These are phyloP conservation scores for Aureobasidium sp. DNA, from an alignment of 2,329 filamentous ascomycete species.

Conservation along the genomic window DNA sequence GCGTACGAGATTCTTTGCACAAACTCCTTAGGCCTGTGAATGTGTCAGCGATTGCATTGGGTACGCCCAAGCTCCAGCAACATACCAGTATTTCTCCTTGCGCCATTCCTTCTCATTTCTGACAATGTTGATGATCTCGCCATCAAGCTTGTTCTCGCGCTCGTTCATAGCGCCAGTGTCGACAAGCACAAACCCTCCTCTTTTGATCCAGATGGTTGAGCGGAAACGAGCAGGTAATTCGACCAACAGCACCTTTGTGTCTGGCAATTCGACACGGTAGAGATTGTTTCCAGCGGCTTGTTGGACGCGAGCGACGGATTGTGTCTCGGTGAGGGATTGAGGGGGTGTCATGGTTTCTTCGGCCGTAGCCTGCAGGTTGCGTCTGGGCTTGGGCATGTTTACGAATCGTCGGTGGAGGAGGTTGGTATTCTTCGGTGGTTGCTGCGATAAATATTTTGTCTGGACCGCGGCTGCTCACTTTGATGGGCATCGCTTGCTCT, in stretches of 20 bases:
- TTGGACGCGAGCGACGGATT: slow-evolving; percentile 67
- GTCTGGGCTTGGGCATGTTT: slow-evolving; percentile 65
- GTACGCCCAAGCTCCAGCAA: too few species aligned
- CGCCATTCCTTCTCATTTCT: slow-evolving; percentile 87
- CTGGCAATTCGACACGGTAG: slow-evolving; percentile 69
- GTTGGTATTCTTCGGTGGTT: neutral
- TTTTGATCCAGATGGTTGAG: slow-evolving; percentile 88
- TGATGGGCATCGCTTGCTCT: neutral
- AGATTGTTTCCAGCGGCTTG: slow-evolving; percentile 84
- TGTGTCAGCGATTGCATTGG: neutral
- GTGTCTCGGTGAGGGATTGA: slow-evolving; percentile 41
- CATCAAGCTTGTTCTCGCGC: slow-evolving; percentile 68
- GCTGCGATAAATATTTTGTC: slow-evolving; percentile 5
- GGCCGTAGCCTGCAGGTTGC: slow-evolving; percentile 68
- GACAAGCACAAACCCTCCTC: slow-evolving; percentile 78
- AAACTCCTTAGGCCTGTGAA: slow-evolving; percentile 25
- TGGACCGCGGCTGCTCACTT: slow-evolving; percentile 4
- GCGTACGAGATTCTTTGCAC: slow-evolving; percentile 52
- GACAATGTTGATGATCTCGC: slow-evolving; percentile 89
- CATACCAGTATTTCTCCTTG: slow-evolving; percentile 73
- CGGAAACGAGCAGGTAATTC: slow-evolving; percentile 82
- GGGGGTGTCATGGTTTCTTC: slow-evolving; percentile 62
- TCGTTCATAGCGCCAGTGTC: slow-evolving; percentile 61
- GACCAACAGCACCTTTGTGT: slow-evolving; percentile 59
- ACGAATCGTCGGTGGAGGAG: neutral